Base-by-base conservation (phyloP, 169 alveolate genomes). In the Plasmodium berghei region DNA sequence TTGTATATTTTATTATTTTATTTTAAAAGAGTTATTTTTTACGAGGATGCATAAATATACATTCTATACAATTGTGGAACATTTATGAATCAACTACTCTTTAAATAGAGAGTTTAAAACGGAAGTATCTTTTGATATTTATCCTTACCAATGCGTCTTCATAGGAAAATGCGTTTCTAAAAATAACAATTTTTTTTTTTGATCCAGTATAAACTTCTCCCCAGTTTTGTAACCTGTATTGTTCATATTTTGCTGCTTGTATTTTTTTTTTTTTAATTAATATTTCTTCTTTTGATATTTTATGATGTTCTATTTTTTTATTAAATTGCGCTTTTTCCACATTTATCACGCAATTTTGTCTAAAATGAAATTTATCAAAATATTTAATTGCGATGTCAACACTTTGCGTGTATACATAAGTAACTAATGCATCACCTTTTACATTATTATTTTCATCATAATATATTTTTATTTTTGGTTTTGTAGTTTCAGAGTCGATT, bases 381-480 rank as follows among this genome's bases (percentile, higher is more conserved):
- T 95, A 95, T 24, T 94, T 91, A 5, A 95, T 83, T 54, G 97
- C 97, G 46, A 95, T 88, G 26, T 90, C 96, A 20, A 95, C 97
- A 14, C 97, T 93, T 54, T 92, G 95, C 75, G 92, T 88, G 67
- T 94, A 93, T n/a, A 94, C 97, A 83, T 94, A 95, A 40, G 96
- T 94, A 42, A 95, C 93, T 71, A 94, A 74, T 10, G 97, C 97
- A 52, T 95, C 97, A 67, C 96, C 95, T 83, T 95, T 95, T 64
- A 90, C 88, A 49, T 64, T 74, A 18, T 94, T 95, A 24, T 72
- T 61, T 69, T 90, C 96, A 72, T 94, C 96, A 26, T 93, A 80
- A 58, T 95, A 95, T 55, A 95, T 72, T 66, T 93, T 92, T 24
- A 95, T 93, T 73, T 95, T 95, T n/a, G 97, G 96, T 94, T 72